Percentiles rank a stretch among this genome's conserved stretches.
These are phyloP conservation scores for Uncinocarpus reesii DNA, from an alignment of 2,329 filamentous ascomycete genomes.

Conservation along the genomic window DNA sequence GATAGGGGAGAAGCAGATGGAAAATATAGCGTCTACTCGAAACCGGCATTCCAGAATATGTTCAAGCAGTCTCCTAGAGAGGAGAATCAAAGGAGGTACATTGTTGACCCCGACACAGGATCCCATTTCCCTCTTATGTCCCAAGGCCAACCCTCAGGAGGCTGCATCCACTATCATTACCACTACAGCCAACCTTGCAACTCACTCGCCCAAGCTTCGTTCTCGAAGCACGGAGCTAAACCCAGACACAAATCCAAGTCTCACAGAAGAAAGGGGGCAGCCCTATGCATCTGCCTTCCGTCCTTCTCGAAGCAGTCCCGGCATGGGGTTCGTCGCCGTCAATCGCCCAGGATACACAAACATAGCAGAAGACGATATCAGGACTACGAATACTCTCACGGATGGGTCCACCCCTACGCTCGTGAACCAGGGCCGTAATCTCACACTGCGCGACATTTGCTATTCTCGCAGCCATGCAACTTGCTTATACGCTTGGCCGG, in stretches of 20 bases:
- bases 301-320: not conserved
- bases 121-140: not conserved
- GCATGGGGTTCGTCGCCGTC: not conserved
- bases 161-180: conserved; percentile 33
- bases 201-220: not conserved
- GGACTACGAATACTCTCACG: not conserved
- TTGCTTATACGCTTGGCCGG: not conserved
- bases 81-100: not conserved
- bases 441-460: not conserved
- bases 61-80: not conserved
- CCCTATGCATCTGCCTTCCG: conserved; percentile 9
- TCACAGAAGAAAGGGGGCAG: not conserved
- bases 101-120: not conserved
- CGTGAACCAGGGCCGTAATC: not conserved
- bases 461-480: not conserved
- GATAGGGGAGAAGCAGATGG: not conserved
- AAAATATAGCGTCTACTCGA: not conserved
- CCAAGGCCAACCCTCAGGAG: conserved; percentile 6
- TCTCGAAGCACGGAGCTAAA: not conserved
- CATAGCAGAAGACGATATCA: not conserved
- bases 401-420: not conserved
- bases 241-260: conserved; percentile 1
- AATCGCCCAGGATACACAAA: not conserved
- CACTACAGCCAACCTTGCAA: conserved; percentile 29
- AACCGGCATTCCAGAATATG: not conserved